Base-by-base conservation (phyloP, 768 basidiomycete species). In the Lentinula detonsa region DNA sequence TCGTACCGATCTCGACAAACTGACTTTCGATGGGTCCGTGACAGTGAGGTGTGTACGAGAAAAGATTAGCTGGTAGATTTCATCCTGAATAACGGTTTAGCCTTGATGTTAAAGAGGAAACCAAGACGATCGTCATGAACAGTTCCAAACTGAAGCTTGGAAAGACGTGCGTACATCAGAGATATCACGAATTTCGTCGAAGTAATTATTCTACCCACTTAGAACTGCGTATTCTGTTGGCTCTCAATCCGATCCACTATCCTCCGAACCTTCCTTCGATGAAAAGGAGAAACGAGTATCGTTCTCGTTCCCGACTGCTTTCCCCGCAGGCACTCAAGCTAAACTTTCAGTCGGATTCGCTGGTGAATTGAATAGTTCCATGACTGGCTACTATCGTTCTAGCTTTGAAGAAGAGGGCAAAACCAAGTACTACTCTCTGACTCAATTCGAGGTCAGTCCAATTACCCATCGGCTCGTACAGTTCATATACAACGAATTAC, bases 371-470 rank as follows among this genome's bases (percentile, higher is more conserved):
- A 84, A 80, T 2, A 81, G 80, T 43, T 78, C 75, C 60, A 90
- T 97, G 93, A 82, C 82, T 69, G 94, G 93, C 31, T 93, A 94
- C 72, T 94, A 94, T 76, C 82, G 82, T 63, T 85, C 87, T 34
- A 73, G 81, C 11, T 86, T 37, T 23, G 83, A 88, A 69, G 70
- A 82, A 45, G 81, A 85, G 52, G 87, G 86, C 35, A 80, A 84
- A 65, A 83, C 81, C 65, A 83, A 83, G 68, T 76, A 81, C 62
- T 90, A 91, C 69, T 81, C 88, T 33, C 76, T 98, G 57, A 97
- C 96, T 39, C 95, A 98, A 74, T 96, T 95, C 65, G 93, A 90
- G 78, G 90, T 85, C 61, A 45, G 68, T 16, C 8, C 18, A 1
- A 1, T 18, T 18, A 51, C 11, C 21, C 9, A 23, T 52, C 49